Conservation (phyloP, 2,329 filamentous ascomycete genomes). For the Cordyceps tenuipes region DNA sequence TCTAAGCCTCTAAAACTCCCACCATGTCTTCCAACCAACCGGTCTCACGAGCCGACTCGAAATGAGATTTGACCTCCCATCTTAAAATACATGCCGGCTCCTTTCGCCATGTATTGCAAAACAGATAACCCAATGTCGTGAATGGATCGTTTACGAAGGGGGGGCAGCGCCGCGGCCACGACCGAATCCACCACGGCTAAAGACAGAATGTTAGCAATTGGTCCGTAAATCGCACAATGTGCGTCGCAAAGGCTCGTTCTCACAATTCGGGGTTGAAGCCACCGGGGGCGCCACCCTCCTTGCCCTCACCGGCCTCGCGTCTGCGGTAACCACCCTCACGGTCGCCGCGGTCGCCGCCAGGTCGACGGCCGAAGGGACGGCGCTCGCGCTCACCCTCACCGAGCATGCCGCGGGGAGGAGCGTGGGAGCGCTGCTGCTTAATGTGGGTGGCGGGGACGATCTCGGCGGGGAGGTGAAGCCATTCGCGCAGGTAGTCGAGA, state of each 20-base stretch:
- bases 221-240: not conserved
- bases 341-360: conserved; percentile 60
- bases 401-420: conserved; percentile 97
- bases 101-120: conserved; percentile 35
- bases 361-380: conserved; percentile 61
- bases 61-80: conserved; percentile 32
- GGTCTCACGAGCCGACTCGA: conserved; percentile 33
- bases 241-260: conserved; percentile 29
- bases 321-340: conserved; percentile 88
- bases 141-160: conserved; percentile 47
- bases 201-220: conserved; percentile 27
- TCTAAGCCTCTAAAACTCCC: conserved; percentile 40
- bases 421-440: conserved; percentile 99
- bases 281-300: conserved; percentile 87
- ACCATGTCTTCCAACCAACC: conserved; percentile 33
- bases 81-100: conserved; percentile 42
- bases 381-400: conserved; percentile 76
- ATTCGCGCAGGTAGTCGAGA: conserved; percentile 99
- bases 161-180: conserved; percentile 77
- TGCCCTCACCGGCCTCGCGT: conserved; percentile 76
- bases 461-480: conserved; percentile 98
- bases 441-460: conserved; percentile 99
- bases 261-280: conserved; percentile 88
- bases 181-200: conserved; percentile 76
- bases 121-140: conserved; percentile 35